phyloP scores from a whole-genome alignment of 345 rosid species.

The Arabidopsis suecica region DNA sequence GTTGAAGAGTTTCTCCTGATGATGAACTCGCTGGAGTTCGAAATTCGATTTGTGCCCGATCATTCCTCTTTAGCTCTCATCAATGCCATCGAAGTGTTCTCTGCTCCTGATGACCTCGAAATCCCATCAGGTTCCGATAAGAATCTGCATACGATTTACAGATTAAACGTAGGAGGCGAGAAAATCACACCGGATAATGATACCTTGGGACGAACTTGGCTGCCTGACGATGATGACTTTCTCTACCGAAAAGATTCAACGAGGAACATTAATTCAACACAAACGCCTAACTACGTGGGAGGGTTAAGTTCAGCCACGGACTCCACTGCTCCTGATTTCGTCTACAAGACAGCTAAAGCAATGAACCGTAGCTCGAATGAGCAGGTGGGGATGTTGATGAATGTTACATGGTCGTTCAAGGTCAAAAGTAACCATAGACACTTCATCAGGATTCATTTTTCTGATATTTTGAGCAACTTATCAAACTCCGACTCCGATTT shows the following conservation, averaged over 20 bases:
- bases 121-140: not conserved
- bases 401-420: conserved; percentile 55
- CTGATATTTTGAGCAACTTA: conserved; percentile 43
- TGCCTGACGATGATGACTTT: conserved; percentile 49
- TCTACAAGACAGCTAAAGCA: conserved; percentile 53
- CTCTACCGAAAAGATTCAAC: conserved; percentile 53
- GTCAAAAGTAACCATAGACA: conserved; percentile 50
- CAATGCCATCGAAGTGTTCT: conserved; percentile 75
- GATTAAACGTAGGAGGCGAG: conserved; percentile 78
- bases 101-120: conserved; percentile 40
- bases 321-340: conserved; percentile 51
- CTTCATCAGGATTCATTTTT: conserved; percentile 64
- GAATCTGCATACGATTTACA: conserved; percentile 47
- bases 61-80: conserved; percentile 55
- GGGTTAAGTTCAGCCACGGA: not conserved
- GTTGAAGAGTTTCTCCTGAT: conserved; percentile 57
- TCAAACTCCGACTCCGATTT: conserved; percentile 4
- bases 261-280: accelerated
- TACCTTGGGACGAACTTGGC: conserved; percentile 72
- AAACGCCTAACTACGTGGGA: not conserved
- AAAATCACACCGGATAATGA: conserved; percentile 56
- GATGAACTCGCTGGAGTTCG: conserved; percentile 31
- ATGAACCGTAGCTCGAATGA: not conserved
- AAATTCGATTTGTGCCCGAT: conserved; percentile 47
- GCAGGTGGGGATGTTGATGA: conserved; percentile 11